Conservation (phyloP, 768 basidiomycete species). For the Lentinula aciculospora region DNA sequence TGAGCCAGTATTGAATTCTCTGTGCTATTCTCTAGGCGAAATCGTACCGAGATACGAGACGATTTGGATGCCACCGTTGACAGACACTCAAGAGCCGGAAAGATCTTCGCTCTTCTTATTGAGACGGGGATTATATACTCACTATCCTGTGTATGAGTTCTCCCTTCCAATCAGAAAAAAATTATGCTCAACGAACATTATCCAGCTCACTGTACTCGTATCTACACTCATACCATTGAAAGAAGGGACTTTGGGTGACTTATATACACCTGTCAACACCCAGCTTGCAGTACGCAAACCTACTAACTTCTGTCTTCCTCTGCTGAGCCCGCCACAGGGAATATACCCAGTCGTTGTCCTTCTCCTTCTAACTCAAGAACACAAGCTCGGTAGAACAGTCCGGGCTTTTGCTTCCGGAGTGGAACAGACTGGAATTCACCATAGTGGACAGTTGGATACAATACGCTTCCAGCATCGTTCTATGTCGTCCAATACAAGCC, state of each 20-base stretch:
- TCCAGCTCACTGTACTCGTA: conserved; percentile 8
- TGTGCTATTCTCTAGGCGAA: not conserved
- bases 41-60: not conserved
- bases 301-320: not conserved
- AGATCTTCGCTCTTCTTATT: not conserved
- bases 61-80: not conserved
- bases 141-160: not conserved
- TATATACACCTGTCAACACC: conserved; percentile 11
- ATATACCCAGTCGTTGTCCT: conserved; percentile 10
- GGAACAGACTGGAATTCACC: not conserved
- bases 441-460: not conserved
- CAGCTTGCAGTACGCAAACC: conserved; percentile 12
- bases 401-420: not conserved
- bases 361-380: conserved; percentile 1
- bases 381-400: not conserved
- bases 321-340: not conserved
- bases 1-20: not conserved
- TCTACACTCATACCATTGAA: conserved; percentile 9
- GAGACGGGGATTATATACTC: not conserved
- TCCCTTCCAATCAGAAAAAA: not conserved
- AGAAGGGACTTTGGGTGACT: conserved; percentile 11
- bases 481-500: not conserved
- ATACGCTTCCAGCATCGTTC: not conserved
- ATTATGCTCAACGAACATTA: too few species aligned
- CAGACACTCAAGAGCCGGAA: not conserved